Percentiles rank a stretch among this genome's conserved stretches.
phyloP scores from a whole-genome alignment of 768 basidiomycete species.

The Omphalotus guepiniiformis region DNA sequence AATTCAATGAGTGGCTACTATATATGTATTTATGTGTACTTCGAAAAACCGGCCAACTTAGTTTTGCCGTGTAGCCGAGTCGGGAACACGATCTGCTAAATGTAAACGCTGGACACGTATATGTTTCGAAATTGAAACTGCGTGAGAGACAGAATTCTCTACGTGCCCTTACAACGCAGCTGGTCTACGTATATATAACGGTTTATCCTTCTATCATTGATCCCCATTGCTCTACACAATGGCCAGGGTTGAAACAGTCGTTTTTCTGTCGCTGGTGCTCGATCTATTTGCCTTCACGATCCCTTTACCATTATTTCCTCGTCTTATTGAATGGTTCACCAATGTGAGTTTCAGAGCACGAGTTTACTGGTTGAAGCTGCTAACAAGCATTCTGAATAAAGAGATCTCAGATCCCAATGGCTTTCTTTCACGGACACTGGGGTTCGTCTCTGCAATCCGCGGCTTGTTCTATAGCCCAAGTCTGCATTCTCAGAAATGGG shows the following conservation, averaged over 20 bases:
- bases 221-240: conserved; percentile 29
- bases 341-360: conserved; percentile 39
- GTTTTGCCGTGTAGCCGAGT: not conserved
- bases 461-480: conserved; percentile 57
- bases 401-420: conserved; percentile 69
- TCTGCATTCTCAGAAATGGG: conserved; percentile 76
- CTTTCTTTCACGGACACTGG: conserved; percentile 69
- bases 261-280: conserved; percentile 86
- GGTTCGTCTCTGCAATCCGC: conserved; percentile 62
- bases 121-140: not conserved
- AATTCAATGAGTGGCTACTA: too few species aligned
- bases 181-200: conserved; percentile 2
- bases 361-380: conserved; percentile 1
- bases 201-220: not conserved
- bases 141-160: not conserved
- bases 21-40: too few species aligned
- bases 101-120: not conserved
- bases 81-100: not conserved
- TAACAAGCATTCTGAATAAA: conserved; percentile 37
- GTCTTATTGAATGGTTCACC: conserved; percentile 92
- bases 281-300: conserved; percentile 93
- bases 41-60: too few species aligned
- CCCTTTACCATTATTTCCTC: conserved; percentile 95
- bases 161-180: not conserved
- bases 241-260: conserved; percentile 70